Percentiles rank a stretch among this genome's conserved stretches.
Conservation (phyloP, 2,329 filamentous ascomycete species). For the Blastomyces emzantsi region DNA sequence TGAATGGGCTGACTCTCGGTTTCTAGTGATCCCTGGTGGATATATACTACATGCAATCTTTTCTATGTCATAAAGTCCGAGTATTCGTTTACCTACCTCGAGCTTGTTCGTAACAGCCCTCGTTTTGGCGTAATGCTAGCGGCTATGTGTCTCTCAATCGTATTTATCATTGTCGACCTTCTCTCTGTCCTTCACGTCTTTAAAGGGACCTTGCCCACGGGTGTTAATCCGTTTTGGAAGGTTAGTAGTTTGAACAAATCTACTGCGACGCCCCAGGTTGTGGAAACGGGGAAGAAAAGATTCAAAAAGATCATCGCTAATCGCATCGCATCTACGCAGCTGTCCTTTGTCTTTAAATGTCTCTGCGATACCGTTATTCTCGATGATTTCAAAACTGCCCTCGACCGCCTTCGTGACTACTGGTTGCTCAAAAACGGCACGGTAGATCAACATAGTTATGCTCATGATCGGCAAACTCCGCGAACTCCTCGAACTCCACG, state of each 20-base stretch:
- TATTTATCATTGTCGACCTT: constrained; percentile 54
- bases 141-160: constrained; percentile 52
- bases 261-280: background rate
- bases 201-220: constrained; percentile 35
- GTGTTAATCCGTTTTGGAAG: constrained; percentile 60
- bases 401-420: constrained; percentile 33
- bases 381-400: constrained; percentile 57
- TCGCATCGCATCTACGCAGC: constrained; percentile 16
- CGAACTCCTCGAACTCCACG: background rate
- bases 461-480: background rate
- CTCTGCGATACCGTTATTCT: constrained; percentile 58
- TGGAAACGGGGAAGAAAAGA: background rate
- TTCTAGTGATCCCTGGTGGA: constrained; percentile 56
- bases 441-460: constrained; percentile 13
- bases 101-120: constrained; percentile 53
- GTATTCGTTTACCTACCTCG: constrained; percentile 50
- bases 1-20: background rate
- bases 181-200: constrained; percentile 49
- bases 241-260: constrained; percentile 16
- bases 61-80: constrained; percentile 55
- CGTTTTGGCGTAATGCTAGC: constrained; percentile 55
- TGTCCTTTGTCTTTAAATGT: constrained; percentile 58
- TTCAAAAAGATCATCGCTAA: constrained; percentile 1
- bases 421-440: constrained; percentile 26
- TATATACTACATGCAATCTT: constrained; percentile 51